phyloP scores from a whole-genome alignment of 108 stramenopile genomes.

The Epithemia pelagica region DNA sequence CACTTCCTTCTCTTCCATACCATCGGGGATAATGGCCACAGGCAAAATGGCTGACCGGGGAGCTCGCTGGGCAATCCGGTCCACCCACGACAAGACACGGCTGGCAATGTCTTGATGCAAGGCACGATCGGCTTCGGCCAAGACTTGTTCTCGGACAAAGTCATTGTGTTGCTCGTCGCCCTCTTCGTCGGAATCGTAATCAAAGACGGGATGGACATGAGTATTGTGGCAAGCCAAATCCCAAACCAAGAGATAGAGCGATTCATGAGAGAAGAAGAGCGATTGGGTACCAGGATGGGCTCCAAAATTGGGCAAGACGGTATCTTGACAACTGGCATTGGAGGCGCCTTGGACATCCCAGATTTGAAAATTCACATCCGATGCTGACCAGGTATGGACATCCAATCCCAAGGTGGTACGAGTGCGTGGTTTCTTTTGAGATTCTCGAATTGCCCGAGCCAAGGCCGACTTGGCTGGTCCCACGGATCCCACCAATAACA shows the following conservation, averaged over 20 bases:
- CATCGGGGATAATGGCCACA: conserved; percentile 40
- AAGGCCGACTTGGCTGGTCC: conserved; percentile 29
- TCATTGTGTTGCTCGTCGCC: conserved; percentile 36
- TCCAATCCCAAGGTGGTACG: conserved; percentile 30
- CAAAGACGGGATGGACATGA: conserved; percentile 16
- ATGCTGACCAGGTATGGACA: conserved; percentile 39
- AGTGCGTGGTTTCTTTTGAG: conserved; percentile 17
- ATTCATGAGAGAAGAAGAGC: conserved; percentile 63
- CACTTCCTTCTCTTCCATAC: conserved; percentile 35
- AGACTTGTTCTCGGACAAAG: conserved; percentile 37
- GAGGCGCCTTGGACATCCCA: conserved; percentile 39
- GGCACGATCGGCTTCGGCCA: conserved; percentile 41
- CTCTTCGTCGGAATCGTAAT: conserved; percentile 23
- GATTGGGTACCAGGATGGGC: conserved; percentile 66
- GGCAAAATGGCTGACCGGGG: conserved; percentile 62
- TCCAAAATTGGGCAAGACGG: conserved; percentile 33
- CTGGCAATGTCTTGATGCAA: conserved; percentile 64
- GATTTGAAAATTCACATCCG: conserved; percentile 29
- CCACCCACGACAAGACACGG: conserved; percentile 69
- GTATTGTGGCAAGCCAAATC: conserved; percentile 57
- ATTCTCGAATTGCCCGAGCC: conserved; percentile 24
- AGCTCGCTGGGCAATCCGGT: conserved; percentile 52
- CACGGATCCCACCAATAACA: conserved; percentile 35
- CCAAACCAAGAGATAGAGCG: conserved; percentile 70
- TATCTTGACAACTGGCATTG: not conserved